Evolutionary conservation across 129 eudicot genomes (phyloP).

Genomic region (Tagetes patula): DNA sequence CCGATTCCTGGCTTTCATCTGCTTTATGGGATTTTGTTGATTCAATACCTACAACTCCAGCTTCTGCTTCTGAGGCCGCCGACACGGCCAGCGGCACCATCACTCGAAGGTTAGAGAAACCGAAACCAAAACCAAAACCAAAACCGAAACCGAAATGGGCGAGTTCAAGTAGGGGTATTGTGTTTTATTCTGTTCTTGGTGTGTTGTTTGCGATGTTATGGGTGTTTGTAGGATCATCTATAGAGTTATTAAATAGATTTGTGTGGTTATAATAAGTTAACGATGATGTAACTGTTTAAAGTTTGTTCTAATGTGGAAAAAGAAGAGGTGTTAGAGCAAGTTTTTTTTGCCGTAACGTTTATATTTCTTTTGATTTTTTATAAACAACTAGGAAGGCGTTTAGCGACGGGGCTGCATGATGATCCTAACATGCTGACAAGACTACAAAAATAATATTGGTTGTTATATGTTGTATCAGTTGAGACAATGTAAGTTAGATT

Average conservation of each 20-base stretch:
- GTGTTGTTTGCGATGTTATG: slow-evolving; percentile 65
- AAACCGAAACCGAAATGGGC: slow-evolving; percentile 29
- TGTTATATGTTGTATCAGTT: too few relatives aligned
- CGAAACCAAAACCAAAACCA: slow-evolving; percentile 11
- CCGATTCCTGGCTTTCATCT: slow-evolving; percentile 65
- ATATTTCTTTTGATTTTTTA: too few relatives aligned
- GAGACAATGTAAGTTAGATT: too few relatives aligned
- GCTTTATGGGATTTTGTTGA: slow-evolving; percentile 82
- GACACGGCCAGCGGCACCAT: not conserved
- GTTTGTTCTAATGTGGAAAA: slow-evolving; percentile 16
- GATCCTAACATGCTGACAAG: too few relatives aligned
- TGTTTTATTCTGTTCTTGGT: slow-evolving; percentile 57
- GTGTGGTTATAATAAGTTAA: slow-evolving; percentile 33
- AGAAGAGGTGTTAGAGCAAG: not conserved
- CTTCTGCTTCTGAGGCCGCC: slow-evolving; percentile 73
- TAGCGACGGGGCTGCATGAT: too few relatives aligned
- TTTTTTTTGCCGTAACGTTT: not conserved
- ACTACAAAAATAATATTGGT: too few relatives aligned
- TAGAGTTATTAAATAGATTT: slow-evolving; percentile 32
- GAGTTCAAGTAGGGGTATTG: slow-evolving; percentile 41
- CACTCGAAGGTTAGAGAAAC: slow-evolving; percentile 33
- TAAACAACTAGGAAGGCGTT: too few relatives aligned
- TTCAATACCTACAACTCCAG: slow-evolving; percentile 91
- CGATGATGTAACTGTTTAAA: slow-evolving; percentile 8
- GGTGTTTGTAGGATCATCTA: slow-evolving; percentile 46